Base-by-base conservation (phyloP, 495 filamentous ascomycete species). In the Penicillium samsonianum region DNA sequence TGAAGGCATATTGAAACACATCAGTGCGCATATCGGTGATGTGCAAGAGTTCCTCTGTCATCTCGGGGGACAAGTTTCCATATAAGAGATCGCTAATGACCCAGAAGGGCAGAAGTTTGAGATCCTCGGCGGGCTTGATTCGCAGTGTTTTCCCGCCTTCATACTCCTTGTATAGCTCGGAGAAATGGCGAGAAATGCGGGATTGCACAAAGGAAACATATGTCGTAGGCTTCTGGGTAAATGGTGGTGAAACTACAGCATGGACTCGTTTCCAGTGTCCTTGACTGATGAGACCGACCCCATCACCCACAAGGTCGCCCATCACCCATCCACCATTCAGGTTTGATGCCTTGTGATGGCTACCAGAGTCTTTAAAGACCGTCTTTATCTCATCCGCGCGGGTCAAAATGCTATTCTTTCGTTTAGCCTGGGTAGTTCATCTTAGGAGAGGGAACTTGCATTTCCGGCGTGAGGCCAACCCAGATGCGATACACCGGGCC, bases 401-500 rank as follows among this genome's bases (percentile, higher is more conserved):
- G 3, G 45, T 48, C 28, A 48, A 12, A 19, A 48, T 31, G 9
- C 45, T 48, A 10, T 4, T 0, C 16, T 7, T 17, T 12, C 9
- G 0, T 16, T 48, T 48, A 48, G 45, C 28, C 0, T 31, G 8
- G n/a, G 9, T 0, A 16, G 2, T 12, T 12, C 25, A 28, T 48
- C 5, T 6, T 31, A 20, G 9, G 4, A 14, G 9, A 45, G 10
- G 9, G 4, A 10, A 8, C 45, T 19, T 19, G 31, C 45, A 48
- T 31, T 48, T 48, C 45, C 20, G 45, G 45, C 17, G 25, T 48
- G 16, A 31, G 25, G 3, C 45, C 45, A 30, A 31, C 45, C 45
- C 45, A 48, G 45, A 48, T 48, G 2, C 45, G 59, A 49, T 57
- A 61, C 0, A 61, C 40, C 4, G 45, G 40, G 25, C 59, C 59